Base-by-base conservation (phyloP, 768 basidiomycete genomes). In the Pisolithus marmoratus region DNA sequence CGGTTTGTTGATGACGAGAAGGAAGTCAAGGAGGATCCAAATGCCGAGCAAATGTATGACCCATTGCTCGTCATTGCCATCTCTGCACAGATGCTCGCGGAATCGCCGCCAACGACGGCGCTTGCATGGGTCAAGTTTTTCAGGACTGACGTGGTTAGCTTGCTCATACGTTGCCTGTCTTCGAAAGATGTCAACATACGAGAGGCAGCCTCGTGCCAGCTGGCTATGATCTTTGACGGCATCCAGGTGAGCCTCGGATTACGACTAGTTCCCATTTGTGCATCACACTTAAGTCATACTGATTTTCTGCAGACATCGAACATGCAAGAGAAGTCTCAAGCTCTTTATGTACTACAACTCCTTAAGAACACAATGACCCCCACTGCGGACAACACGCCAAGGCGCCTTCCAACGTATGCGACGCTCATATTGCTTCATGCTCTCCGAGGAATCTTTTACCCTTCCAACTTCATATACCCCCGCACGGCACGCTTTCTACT, bases 41-140 rank as follows among this genome's bases (percentile, higher is more conserved):
- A 69, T 23, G 75, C 78, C 17, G 63, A 62, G 11, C 70, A 68
- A 11, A 63, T 85, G 31, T 96, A 94, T 60, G 94, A 97, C 61
- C 92, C 94, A 8, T 63, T 84, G 1, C 90, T 94, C 66, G 61
- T 91, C 14, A 67, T 87, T 31, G 70, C 83, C 2, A 70, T 93
- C n/a, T 79, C 85, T 36, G 76, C 79, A 4, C 77, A 84, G 47
- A 78, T 83, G 64, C 70, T 94, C n/a, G 69, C 70, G 2, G 81
- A 86, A 31, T 75, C 73, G 48, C 74, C 68, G 15, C 85, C 83
- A 1, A 65, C 75, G 1, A 81, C 81, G 0, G 77, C 82, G 0
- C 69, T 86, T 85, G 84, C 83, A 69, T 95, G 93, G 93, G 85
- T 94, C 14, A 85, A 90, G 60, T 65, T 96, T 17, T 84, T 94